Evolutionary conservation across 768 basidiomycete genomes (phyloP), one percentile per base, ranked within the genome.

Genomic region (Exidia glandulosa): DNA sequence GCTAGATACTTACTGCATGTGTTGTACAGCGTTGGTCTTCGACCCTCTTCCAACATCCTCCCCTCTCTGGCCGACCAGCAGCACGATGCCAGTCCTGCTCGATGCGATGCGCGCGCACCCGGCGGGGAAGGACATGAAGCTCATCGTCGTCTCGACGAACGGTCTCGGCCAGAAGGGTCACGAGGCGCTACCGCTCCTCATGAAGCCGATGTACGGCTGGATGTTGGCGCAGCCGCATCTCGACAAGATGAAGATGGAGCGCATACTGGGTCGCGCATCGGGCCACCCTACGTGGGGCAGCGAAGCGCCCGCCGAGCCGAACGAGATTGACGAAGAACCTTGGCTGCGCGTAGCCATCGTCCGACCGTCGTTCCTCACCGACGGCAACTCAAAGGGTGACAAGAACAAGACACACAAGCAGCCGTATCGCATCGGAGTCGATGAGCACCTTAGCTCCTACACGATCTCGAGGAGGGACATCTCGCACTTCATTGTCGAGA

Each of bases 181-280:
- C 61, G 62, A 68, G 0, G 63, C 67, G 3, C 71, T 86, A 0
- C 85, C 86, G 0, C 50, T 79, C 32, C 67, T 71, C 2, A 63
- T 84, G 32, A 79, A 77, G 62, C 75, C 76, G 0, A 0, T 88
- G 0, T 86, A 86, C 67, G 61, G 66, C 3, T 75, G 72, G 62
- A 54, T 81, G 30, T 69, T 86, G 47, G 45, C 68, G 3, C 61
- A 33, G 2, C 80, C 83, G 3, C 84, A 84, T 66, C 73, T 66
- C 31, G 86, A 88, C 69, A 89, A 88, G 69, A 47, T 81, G 50
- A 85, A 81, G 6, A 69, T 72, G 32, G 87, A 90, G 69, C 73
- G 79, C 31, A 32, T 56, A 27, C 12, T 31, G 3, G 33, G 50
- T 56, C 57, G 52, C 31, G 68, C 78, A 2, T 56, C 81, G 3